Evolutionary conservation across 139 green algal species (phyloP), one percentile per base, ranked within the genome.

Genomic region (Tetraselmis chui): DNA sequence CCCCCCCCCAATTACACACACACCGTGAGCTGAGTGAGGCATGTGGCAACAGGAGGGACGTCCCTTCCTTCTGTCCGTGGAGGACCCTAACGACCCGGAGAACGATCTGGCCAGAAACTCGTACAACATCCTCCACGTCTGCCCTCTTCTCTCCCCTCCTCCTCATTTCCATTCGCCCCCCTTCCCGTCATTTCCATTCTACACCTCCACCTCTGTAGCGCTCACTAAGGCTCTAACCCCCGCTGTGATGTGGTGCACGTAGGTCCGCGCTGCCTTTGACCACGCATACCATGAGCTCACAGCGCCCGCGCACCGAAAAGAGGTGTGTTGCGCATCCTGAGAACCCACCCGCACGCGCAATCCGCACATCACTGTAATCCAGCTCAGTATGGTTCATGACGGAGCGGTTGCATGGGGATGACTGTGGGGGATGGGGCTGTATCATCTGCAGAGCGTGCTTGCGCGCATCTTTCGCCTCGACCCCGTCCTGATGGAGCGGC

Each of bases 51-150:
- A n/a, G 31, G 2, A 80, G 2, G 87, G 91, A 1, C 86, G 93
- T 1, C 83, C 90, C 28, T 93, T 91, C 78, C 85, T 96, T 81
- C 88, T 96, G 78, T 80, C 90, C 0, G 89, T 97, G 29, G 89
- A 97, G 84, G 95, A 98, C 78, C 95, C 94, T 11, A 88, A 93
- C 79, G 89, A 95, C 82, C n/a, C 74, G 0, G 78, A 28, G 29
- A 95, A 96, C 75, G 93, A 96, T 89, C 84, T 97, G 29, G 85
- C 45, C 29, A 27, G 80, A 2, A 87, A 84, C 87, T 87, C 79
- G 0, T 88, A 87, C 85, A 86, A 84, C 31, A 45, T 79, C 26
- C 2, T 30, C 29, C 30, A 82, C 27, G 78, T 90, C 1, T 81
- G 27, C 23, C 25, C 25, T 28, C 59, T 28, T 32, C 18, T 81